Base-by-base conservation (phyloP, 371 early-diverging fungal genomes). In the Choanephora cucurbitarum region DNA sequence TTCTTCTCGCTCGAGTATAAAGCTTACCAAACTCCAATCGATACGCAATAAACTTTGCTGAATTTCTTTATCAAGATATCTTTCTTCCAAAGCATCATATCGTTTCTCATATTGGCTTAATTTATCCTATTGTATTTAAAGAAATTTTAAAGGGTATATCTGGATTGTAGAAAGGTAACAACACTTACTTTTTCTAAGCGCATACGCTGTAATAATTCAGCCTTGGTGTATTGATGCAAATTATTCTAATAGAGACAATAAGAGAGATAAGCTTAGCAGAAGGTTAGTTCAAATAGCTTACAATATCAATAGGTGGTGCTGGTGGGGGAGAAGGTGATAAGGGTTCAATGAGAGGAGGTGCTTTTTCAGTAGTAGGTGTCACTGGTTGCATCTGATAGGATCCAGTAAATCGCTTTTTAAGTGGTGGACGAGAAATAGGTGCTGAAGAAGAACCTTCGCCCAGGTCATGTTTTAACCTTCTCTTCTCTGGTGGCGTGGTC, bases 331-430 rank as follows among this genome's bases (percentile, higher is more conserved):
- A 14, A 24, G 31, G 46, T 31, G 50, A 5, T 18, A 32, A 22
- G 11, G 34, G 44, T 21, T 39, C 17, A 7, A n/a, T 21, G 32
- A 7, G 15, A 42, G 8, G 49, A 33, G 22, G 23, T 42, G 49
- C 4, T 55, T 34, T 28, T 43, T 33, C 19, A 44, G 53, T 23
- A 42, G 39, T 32, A 33, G 50, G n/a, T 14, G 45, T 32, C 23
- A 31, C 32, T 17, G 61, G 58, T 7, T 57, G 58, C 23, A 60
- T 47, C 42, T 65, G 55, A 17, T 60, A 46, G 19, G 55, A 48
- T 5, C 62, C 55, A 3, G 62, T 67, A 42, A 67, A 67, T 40
- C 67, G 33, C 22, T 67, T 67, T 40, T 67, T 67, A 18, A 67
- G 48, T 18, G 67, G 67, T n/a, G 67, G 67, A 40, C 62, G 44